Evolutionary conservation across 2,329 filamentous ascomycete species (phyloP).

Genomic region (Bretziella fagacearum): DNA sequence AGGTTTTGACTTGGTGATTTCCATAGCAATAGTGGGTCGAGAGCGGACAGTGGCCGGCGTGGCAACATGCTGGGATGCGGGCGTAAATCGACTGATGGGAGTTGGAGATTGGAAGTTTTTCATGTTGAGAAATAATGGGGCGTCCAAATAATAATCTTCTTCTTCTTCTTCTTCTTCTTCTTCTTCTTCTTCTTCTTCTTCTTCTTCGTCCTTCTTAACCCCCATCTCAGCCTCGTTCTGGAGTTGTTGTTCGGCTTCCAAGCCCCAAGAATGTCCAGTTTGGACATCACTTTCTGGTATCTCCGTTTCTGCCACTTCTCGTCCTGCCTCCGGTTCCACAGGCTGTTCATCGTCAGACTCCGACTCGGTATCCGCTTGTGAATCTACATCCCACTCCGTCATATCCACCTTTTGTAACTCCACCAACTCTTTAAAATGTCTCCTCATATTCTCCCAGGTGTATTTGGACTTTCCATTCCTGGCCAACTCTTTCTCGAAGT

Average conservation of each 20-base stretch:
- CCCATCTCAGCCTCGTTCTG: neutral
- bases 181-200: neutral
- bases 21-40: too few relatives aligned
- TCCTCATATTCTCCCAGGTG: slow-evolving; percentile 8
- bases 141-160: neutral
- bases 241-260: neutral
- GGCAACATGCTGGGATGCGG: too few relatives aligned
- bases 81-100: neutral
- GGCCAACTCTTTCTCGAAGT: neutral
- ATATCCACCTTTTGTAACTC: slow-evolving; percentile 10
- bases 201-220: neutral
- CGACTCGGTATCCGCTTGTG: neutral
- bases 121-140: too few relatives aligned
- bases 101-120: neutral
- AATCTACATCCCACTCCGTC: slow-evolving; percentile 9
- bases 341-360: neutral
- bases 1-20: neutral
- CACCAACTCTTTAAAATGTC: slow-evolving; percentile 12
- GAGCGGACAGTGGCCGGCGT: too few relatives aligned
- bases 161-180: slow-evolving; percentile 1
- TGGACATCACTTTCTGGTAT: too few relatives aligned
- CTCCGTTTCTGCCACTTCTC: neutral
- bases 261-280: too few relatives aligned
- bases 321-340: neutral
- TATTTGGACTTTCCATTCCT: neutral